phyloP scores from a whole-genome alignment of 1,284 basidiomycete genomes.

The Boletellus deceptivus region DNA sequence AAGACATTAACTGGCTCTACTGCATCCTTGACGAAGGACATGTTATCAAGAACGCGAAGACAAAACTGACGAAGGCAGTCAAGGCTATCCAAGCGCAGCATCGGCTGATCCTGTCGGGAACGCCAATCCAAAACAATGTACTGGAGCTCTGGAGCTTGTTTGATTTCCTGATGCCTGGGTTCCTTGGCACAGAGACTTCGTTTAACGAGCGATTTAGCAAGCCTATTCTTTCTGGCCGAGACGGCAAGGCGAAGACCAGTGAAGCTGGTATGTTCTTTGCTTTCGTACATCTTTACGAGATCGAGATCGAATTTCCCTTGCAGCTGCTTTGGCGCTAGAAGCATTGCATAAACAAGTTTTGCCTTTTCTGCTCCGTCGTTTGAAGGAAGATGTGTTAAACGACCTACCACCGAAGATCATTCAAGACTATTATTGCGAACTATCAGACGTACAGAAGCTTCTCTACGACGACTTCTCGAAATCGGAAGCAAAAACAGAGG shows the following conservation, averaged over 20 bases:
- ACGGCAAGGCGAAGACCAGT: constrained; percentile 92
- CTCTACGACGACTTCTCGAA: constrained; percentile 92
- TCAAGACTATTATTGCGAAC: constrained; percentile 98
- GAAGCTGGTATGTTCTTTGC: constrained; percentile 74
- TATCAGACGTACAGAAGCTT: constrained; percentile 90
- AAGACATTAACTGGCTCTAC: constrained; percentile 86
- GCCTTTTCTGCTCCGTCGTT: constrained; percentile 93
- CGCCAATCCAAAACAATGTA: constrained; percentile 99
- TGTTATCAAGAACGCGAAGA: constrained; percentile 98
- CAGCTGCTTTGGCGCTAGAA: constrained; percentile 90
- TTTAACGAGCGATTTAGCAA: constrained; percentile 98
- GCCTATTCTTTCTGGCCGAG: constrained; percentile 92
- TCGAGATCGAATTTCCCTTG: constrained; percentile 4
- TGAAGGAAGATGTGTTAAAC: constrained; percentile 97
- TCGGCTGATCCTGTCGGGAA: constrained; percentile 92
- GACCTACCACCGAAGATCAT: constrained; percentile 99
- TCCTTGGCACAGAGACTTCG: constrained; percentile 90
- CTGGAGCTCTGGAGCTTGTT: constrained; percentile 98
- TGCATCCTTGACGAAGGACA: constrained; percentile 99
- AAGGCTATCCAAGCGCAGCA: constrained; percentile 91
- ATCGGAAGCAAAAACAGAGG: constrained; percentile 70
- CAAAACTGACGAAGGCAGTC: constrained; percentile 95
- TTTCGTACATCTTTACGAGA: constrained; percentile 1
- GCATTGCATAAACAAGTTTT: constrained; percentile 98
- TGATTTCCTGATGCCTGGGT: constrained; percentile 99